Conservation (phyloP, 31 red algal genomes). For the Bonnemaisonia californica region DNA sequence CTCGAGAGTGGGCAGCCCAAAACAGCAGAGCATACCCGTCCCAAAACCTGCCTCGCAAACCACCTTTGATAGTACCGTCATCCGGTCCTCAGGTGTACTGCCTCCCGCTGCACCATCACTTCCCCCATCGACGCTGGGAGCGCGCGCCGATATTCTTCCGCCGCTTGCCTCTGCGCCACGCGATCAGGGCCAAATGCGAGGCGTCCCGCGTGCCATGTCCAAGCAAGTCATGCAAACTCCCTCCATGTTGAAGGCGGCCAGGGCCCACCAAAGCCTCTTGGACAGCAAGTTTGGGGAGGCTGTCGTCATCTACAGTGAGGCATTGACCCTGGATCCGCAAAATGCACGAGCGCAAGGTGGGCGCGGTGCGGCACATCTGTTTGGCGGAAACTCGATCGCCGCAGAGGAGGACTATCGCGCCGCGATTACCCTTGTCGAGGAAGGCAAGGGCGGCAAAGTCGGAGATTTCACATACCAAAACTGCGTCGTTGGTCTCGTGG, state of each 20-base stretch:
- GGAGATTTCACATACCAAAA: constrained; percentile 56
- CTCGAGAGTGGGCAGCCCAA: constrained; percentile 42
- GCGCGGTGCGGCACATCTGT: constrained; percentile 59
- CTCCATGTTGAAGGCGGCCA: constrained; percentile 28
- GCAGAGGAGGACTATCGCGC: constrained; percentile 72
- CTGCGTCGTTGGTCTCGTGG: constrained; percentile 69
- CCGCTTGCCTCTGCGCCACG: background rate
- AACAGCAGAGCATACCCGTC: background rate
- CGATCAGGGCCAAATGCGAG: background rate
- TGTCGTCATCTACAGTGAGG: constrained; percentile 47
- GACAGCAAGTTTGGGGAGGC: constrained; percentile 54
- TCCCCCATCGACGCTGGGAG: too few species aligned
- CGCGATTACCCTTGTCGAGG: constrained; percentile 44
- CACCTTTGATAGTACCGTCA: background rate
- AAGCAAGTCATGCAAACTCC: constrained; percentile 29
- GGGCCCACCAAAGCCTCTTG: constrained; percentile 52
- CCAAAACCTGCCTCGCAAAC: background rate
- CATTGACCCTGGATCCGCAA: constrained; percentile 41
- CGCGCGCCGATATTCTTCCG: background rate
- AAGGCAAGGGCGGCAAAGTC: constrained; percentile 27
- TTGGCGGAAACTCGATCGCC: constrained; percentile 52
- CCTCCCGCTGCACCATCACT: too few species aligned
- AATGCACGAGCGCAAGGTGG: constrained; percentile 62
- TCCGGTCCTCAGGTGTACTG: background rate
- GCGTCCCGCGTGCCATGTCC: constrained; percentile 9